Evolutionary conservation across 2,329 filamentous ascomycete genomes (phyloP), one percentile per base, ranked within the genome.

Genomic region (Colletotrichum ledebouriae): DNA sequence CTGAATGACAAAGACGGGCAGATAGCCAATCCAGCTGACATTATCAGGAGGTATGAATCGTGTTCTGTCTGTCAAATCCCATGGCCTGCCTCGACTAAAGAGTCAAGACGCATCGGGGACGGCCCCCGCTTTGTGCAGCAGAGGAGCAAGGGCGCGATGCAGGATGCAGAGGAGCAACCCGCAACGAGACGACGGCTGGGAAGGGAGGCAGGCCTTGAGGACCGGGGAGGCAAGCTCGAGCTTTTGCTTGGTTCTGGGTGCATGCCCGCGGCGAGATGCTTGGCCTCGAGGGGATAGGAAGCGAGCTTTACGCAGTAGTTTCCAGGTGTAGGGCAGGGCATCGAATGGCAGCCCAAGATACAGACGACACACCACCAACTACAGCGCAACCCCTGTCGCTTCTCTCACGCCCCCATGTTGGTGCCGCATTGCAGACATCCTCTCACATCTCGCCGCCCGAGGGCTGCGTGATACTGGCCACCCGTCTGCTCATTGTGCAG

Each of bases 311-410:
- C 29, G 29, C 29, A 29, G 13, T 39, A 39, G 37, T 39, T 15
- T 39, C 37, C 37, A 17, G n/a, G 49, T 47, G 49, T 55, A 65
- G 65, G 61, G 61, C 55, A 59, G 53, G 59, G 46, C 53, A 68
- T 68, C 65, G 65, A 68, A 68, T 68, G 61, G 65, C 39, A 68
- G 65, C 61, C 60, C 65, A 68, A 68, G 61, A 65, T 61, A 65
- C 47, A 42, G 65, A 68, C 65, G 61, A 68, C 65, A 68, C 65
- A 65, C 56, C 46, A 53, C 65, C 55, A 59, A 68, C 61, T 17
- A 49, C 61, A 65, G 47, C 55, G 34, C 33, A 37, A 65, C 49
- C 65, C 65, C 55, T 68, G 65, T 59, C 47, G 47, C 22, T 22
- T 61, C 46, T 53, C 41, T 65, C 33, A 49, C 37, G 53, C 22